Conservation (phyloP, 371 early-diverging fungal species). For the Apophysomyces ossiformis region DNA sequence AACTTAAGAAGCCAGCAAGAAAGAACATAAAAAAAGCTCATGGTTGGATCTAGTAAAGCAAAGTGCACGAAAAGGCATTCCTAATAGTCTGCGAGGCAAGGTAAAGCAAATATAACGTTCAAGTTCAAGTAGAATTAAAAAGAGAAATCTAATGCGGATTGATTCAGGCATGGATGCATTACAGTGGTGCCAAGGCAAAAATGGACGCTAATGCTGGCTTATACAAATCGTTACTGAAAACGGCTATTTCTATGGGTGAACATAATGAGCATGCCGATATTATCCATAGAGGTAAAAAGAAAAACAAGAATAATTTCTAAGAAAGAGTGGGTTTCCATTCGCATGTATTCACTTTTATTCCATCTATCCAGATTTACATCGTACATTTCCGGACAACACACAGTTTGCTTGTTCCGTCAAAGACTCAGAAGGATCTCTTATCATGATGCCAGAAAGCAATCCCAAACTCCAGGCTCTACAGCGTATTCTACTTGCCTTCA, state of each 20-base stretch:
- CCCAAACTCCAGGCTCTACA: slow-evolving; percentile 66
- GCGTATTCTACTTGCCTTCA: slow-evolving; percentile 75
- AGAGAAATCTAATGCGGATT: not conserved
- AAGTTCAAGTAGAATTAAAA: not conserved
- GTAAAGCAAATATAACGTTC: slow-evolving; percentile 37
- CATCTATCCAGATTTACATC: slow-evolving; percentile 59
- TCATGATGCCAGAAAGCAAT: slow-evolving; percentile 52
- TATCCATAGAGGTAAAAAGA: slow-evolving; percentile 55
- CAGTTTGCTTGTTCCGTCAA: slow-evolving; percentile 60
- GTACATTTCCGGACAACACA: slow-evolving; percentile 83
- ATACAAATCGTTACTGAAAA: slow-evolving; percentile 55
- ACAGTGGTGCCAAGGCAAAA: slow-evolving; percentile 71
- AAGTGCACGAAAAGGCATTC: slow-evolving; percentile 76
- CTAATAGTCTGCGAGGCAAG: slow-evolving; percentile 62
- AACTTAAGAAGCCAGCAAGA: not conserved
- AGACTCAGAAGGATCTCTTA: slow-evolving; percentile 33
- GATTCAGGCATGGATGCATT: slow-evolving; percentile 74
- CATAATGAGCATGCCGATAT: slow-evolving; percentile 63
- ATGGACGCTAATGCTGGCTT: slow-evolving; percentile 58
- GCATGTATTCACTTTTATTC: no score
- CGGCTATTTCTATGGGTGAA: slow-evolving; percentile 52
- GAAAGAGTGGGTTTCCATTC: no score
- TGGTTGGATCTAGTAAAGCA: slow-evolving; percentile 56
- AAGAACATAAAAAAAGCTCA: not conserved
- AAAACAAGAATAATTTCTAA: no score